A percentile compares a stretch with the other conserved stretches of the same genome.
phyloP scores from a whole-genome alignment of 768 basidiomycete genomes.

The Termitomyces sp. region DNA sequence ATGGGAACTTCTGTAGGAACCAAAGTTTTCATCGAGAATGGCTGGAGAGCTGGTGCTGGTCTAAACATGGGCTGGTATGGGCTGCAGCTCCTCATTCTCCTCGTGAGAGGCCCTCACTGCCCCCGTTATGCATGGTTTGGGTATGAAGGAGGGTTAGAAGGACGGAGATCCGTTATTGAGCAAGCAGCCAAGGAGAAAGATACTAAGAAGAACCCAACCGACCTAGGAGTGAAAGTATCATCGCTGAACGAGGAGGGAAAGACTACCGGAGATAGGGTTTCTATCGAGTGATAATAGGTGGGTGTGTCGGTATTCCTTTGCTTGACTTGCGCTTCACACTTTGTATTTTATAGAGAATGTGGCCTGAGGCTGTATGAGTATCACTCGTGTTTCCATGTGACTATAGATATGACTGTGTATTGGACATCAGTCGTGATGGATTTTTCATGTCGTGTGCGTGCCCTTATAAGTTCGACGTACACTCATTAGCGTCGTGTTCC shows the following conservation, averaged over 20 bases:
- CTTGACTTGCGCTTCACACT: neutral
- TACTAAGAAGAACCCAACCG: neutral
- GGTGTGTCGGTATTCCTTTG: neutral
- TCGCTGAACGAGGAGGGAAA: neutral
- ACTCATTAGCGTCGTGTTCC: too few species aligned
- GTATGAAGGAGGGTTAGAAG: constrained; percentile 53
- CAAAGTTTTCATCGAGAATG: constrained; percentile 61
- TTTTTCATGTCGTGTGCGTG: neutral
- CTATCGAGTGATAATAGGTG: neutral
- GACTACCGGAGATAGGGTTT: neutral
- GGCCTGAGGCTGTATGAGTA: neutral
- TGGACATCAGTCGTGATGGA: too few species aligned
- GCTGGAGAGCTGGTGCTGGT: constrained; percentile 67
- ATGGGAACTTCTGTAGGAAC: constrained; percentile 79
- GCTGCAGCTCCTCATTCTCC: constrained; percentile 53
- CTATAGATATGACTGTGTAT: neutral
- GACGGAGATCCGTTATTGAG: constrained; percentile 29
- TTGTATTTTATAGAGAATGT: neutral
- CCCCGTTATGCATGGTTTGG: constrained; percentile 59
- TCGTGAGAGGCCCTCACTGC: constrained; percentile 69
- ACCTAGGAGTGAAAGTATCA: neutral
- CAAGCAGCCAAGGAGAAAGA: neutral
- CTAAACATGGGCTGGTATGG: constrained; percentile 58
- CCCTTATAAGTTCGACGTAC: neutral
- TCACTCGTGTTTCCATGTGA: neutral